Conservation (phyloP, 108 stramenopile genomes). For the Cyclotella baltica region DNA sequence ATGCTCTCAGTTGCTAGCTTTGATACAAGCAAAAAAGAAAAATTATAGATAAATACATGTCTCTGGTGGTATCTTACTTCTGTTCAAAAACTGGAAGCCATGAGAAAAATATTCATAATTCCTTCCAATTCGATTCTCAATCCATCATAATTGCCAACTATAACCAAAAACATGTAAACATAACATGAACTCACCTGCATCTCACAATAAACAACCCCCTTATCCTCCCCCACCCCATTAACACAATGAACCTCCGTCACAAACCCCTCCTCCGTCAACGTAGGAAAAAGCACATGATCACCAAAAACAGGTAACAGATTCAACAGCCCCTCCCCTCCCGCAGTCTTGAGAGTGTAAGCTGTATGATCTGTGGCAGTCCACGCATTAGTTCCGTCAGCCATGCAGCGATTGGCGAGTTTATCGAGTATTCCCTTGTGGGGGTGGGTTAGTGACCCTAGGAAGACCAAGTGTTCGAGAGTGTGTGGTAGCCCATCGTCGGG, state of each 20-base stretch:
- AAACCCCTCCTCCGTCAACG: constrained; percentile 54
- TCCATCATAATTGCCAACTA: not conserved
- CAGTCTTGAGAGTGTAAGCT: constrained; percentile 54
- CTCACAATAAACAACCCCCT: constrained; percentile 63
- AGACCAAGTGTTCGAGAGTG: constrained; percentile 58
- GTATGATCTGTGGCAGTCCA: constrained; percentile 67
- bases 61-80: no score
- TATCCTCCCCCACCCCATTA: constrained; percentile 50
- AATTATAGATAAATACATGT: no score
- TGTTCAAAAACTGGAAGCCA: no score
- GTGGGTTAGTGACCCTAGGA: constrained; percentile 47
- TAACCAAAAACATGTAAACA: not conserved
- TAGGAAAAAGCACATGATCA: constrained; percentile 58
- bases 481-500: constrained; percentile 58
- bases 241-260: constrained; percentile 57
- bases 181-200: constrained; percentile 34
- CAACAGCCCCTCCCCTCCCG: constrained; percentile 48
- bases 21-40: no score
- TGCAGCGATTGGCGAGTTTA: constrained; percentile 58
- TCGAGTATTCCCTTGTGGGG: constrained; percentile 60
- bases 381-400: constrained; percentile 59
- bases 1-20: no score
- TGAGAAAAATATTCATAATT: not conserved
- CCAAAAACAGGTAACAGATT: constrained; percentile 54
- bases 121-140: no score